A percentile compares a stretch with the other conserved stretches of the same genome.
phyloP scores from a whole-genome alignment of 805 yeast genomes.

The Clavispora phyllophila region DNA sequence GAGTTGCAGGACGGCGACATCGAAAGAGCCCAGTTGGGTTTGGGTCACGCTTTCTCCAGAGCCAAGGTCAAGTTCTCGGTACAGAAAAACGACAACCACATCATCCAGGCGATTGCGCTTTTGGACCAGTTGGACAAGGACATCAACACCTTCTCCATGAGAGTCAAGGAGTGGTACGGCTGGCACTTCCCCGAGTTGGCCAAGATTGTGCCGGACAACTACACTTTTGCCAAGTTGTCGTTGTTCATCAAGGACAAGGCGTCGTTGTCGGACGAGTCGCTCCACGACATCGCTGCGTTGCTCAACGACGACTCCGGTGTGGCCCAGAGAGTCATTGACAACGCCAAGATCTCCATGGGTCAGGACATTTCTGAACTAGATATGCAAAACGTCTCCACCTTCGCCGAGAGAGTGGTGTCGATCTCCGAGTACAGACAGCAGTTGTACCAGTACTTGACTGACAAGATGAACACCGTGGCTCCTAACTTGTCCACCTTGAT shows the following conservation, averaged over 20 bases:
- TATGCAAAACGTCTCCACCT: constrained; percentile 83
- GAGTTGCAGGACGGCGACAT: constrained; percentile 91
- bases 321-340: constrained; percentile 87
- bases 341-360: constrained; percentile 98
- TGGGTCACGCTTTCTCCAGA: constrained; percentile 98
- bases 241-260: constrained; percentile 83
- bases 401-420: constrained; percentile 90
- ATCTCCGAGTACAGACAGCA: constrained; percentile 85
- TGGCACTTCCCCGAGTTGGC: constrained; percentile 99
- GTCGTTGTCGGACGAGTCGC: constrained; percentile 82
- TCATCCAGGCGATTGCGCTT: constrained; percentile 96
- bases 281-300: constrained; percentile 88
- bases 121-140: constrained; percentile 98
- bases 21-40: constrained; percentile 97
- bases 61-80: constrained; percentile 98
- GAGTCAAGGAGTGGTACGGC: constrained; percentile 97
- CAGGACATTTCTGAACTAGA: constrained; percentile 95
- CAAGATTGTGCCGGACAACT: constrained; percentile 85
- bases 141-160: constrained; percentile 94
- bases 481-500: constrained; percentile 76
- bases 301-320: constrained; percentile 85
- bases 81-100: constrained; percentile 98
- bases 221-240: constrained; percentile 76
- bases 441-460: constrained; percentile 80
- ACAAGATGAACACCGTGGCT: constrained; percentile 96